A percentile compares a stretch with the other conserved stretches of the same genome.
Evolutionary conservation across 225 moss, liverwort and hornwort species (phyloP).

Genomic region (Pseudoscleropodium purum): DNA sequence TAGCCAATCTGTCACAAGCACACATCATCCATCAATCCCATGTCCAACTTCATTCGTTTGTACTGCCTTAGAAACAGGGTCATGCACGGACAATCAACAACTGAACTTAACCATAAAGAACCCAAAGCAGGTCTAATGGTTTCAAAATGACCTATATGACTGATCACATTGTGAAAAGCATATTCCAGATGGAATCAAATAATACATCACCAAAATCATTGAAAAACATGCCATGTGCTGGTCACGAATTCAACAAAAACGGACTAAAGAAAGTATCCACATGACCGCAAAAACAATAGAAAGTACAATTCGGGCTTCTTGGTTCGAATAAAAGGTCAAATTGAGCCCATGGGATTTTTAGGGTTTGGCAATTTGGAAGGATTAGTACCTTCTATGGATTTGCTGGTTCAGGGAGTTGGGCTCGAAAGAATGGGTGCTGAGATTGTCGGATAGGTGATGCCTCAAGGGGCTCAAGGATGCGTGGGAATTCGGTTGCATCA

Average conservation of each 20-base stretch:
- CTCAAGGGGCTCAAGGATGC: not conserved
- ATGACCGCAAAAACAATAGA: not conserved
- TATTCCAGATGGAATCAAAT: no score
- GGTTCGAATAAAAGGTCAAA: not conserved
- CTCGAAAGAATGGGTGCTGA: not conserved
- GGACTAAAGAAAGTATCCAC: not conserved
- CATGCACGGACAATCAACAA: not conserved
- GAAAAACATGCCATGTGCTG: not conserved
- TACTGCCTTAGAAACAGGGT: not conserved
- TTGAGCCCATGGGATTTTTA: not conserved
- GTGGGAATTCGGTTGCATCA: not conserved
- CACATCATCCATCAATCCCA: not conserved
- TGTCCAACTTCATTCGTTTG: not conserved
- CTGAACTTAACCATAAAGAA: no score
- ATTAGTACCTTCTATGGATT: not conserved
- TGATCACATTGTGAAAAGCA: not conserved
- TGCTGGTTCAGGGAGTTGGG: constrained; percentile 15
- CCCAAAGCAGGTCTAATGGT: not conserved
- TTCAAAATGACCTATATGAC: not conserved
- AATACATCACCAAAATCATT: not conserved
- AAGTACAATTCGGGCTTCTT: not conserved
- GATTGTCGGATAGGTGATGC: not conserved
- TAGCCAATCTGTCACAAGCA: not conserved
- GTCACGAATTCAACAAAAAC: not conserved
- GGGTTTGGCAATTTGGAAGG: not conserved